Percentiles rank a stretch among this genome's conserved stretches.
Conservation (phyloP, 768 basidiomycete species). For the Termitomyces sp. region DNA sequence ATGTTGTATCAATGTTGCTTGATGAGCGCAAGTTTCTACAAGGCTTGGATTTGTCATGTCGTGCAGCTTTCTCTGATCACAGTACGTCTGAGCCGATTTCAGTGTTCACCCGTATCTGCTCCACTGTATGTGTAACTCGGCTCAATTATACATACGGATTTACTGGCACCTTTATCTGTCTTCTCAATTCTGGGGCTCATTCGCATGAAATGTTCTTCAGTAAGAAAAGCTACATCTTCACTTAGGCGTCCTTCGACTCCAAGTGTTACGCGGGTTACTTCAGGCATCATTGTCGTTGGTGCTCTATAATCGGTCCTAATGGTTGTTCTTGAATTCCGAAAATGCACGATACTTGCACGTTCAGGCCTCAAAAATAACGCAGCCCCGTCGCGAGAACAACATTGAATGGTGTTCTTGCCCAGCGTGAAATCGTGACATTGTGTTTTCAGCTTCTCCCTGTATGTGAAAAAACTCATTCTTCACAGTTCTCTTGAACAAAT, state of each 20-base stretch:
- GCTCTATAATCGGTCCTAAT: neutral
- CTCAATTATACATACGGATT: neutral
- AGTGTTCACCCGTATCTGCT: neutral
- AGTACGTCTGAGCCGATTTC: neutral
- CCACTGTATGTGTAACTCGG: no score
- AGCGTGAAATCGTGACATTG: neutral
- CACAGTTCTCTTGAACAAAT: no score
- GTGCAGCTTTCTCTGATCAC: no score
- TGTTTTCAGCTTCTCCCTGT: no score
- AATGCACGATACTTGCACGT: no score
- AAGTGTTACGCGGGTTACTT: neutral
- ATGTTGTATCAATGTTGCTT: no score
- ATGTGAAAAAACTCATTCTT: no score
- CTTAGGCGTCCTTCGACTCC: neutral
- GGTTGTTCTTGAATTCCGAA: no score
- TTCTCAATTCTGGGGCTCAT: neutral
- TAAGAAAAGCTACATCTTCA: neutral
- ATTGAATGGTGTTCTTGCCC: neutral
- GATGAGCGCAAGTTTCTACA: no score
- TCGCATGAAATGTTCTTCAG: neutral
- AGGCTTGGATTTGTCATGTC: no score
- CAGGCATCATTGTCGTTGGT: neutral
- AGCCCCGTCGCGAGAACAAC: neutral
- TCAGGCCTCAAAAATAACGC: no score
- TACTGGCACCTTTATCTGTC: no score